phyloP scores from a whole-genome alignment of 2,329 filamentous ascomycete genomes.

The Pyrenochaeta sp. region DNA sequence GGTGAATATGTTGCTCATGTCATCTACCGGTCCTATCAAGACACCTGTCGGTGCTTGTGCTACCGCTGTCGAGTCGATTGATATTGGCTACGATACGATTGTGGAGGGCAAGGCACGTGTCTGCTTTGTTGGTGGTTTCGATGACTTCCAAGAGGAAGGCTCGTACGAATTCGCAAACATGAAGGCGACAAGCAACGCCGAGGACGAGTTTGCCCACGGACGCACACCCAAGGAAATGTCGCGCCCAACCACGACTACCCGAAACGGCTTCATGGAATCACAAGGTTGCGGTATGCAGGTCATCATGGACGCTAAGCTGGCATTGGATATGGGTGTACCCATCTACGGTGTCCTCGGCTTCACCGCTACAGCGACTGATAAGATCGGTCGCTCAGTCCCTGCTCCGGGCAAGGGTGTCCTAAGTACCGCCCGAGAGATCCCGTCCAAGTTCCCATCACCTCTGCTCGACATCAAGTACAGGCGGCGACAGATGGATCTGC shows the following conservation, averaged over 20 bases:
- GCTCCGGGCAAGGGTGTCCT: constrained; percentile 96
- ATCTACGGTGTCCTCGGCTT: constrained; percentile 95
- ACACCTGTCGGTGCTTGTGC: constrained; percentile 97
- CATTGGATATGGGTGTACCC: constrained; percentile 97
- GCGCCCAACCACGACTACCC: constrained; percentile 92
- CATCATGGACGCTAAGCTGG: constrained; percentile 96
- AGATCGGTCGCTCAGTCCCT: constrained; percentile 97
- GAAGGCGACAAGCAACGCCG: constrained; percentile 98
- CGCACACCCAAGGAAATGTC: constrained; percentile 98
- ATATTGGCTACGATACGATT: constrained; percentile 98
- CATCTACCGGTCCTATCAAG: constrained; percentile 97
- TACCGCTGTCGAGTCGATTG: constrained; percentile 94
- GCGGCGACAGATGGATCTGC: constrained; percentile 90
- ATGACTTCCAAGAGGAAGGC: constrained; percentile 98
- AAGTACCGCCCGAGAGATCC: constrained; percentile 90
- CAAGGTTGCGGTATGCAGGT: constrained; percentile 98
- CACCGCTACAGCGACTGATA: constrained; percentile 96
- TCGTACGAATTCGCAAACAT: constrained; percentile 99
- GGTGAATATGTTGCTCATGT: constrained; percentile 99
- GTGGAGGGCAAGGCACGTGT: constrained; percentile 97
- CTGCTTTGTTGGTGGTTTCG: constrained; percentile 97
- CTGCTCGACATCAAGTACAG: constrained; percentile 98
- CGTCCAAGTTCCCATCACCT: constrained; percentile 92
- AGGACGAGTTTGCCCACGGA: constrained; percentile 94
- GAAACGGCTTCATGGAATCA: constrained; percentile 99